Percentiles rank a stretch among this genome's conserved stretches.
Conservation (phyloP, 1,284 basidiomycete species). For the Moesziomyces aphidis region DNA sequence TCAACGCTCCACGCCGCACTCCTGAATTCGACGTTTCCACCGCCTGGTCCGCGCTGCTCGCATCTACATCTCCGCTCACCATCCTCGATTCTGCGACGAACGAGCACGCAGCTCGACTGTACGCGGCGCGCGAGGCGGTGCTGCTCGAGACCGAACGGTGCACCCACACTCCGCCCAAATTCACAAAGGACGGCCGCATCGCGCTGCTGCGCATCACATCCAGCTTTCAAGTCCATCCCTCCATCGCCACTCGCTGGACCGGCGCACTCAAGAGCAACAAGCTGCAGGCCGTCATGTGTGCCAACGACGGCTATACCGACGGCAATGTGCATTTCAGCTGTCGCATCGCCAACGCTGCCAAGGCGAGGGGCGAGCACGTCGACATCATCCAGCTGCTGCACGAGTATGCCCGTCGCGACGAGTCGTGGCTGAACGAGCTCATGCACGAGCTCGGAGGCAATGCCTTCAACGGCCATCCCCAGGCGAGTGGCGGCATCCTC, state of each 20-base stretch:
- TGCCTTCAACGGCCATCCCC: slow-evolving; percentile 52
- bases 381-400: slow-evolving; percentile 52
- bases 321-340: slow-evolving; percentile 43
- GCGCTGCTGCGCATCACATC: slow-evolving; percentile 51
- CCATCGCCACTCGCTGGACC: slow-evolving; percentile 56
- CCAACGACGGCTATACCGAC: slow-evolving; percentile 48
- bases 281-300: slow-evolving; percentile 57
- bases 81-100: slow-evolving; percentile 41
- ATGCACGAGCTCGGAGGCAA: slow-evolving; percentile 26
- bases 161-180: slow-evolving; percentile 57
- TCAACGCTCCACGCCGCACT: slow-evolving; percentile 53
- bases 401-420: slow-evolving; percentile 48
- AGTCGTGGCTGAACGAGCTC: slow-evolving; percentile 12
- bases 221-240: slow-evolving; percentile 53
- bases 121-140: slow-evolving; percentile 44
- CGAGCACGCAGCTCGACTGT: slow-evolving; percentile 32
- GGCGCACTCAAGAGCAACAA: slow-evolving; percentile 51
- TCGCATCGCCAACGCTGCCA: slow-evolving; percentile 37
- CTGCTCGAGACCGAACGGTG: slow-evolving; percentile 47
- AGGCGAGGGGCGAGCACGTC: slow-evolving; percentile 43
- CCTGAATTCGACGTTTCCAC: slow-evolving; percentile 48
- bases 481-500: slow-evolving; percentile 58
- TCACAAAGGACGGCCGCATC: slow-evolving; percentile 53
- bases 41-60: slow-evolving; percentile 39
- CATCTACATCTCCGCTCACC: slow-evolving; percentile 31